These are phyloP conservation scores for Colletotrichum noveboracense DNA, from an alignment of 2,329 filamentous ascomycete genomes.

Conservation along the genomic window DNA sequence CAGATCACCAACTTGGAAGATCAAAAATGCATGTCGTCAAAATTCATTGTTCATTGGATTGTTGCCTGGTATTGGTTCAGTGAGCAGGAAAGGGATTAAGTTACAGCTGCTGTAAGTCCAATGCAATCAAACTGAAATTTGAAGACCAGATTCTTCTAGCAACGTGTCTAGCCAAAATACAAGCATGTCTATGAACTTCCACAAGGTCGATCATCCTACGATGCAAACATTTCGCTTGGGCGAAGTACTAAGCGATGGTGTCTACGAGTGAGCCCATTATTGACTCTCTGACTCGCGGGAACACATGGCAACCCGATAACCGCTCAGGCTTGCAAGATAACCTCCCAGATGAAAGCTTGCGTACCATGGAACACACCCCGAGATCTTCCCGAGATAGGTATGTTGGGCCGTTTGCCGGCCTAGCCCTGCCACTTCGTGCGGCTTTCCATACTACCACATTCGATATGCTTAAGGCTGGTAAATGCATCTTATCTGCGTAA, in stretches of 20 bases:
- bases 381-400: background rate
- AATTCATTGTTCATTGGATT: rapidly evolving
- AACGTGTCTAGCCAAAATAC: background rate
- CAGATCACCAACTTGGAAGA: background rate
- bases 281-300: background rate
- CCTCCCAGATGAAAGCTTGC: background rate
- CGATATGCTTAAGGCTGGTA: background rate
- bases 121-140: background rate
- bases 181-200: background rate
- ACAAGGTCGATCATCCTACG: background rate
- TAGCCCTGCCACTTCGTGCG: background rate
- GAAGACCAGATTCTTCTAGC: background rate
- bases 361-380: background rate
- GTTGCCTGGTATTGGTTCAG: background rate
- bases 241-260: background rate
- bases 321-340: background rate
- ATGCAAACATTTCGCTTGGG: background rate
- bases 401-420: background rate
- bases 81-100: rapidly evolving
- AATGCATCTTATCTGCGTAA: background rate
- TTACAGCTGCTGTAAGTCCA: rapidly evolving
- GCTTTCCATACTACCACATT: background rate
- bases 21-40: rapidly evolving
- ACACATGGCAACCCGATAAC: background rate
- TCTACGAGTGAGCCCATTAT: background rate